Conservation (phyloP, 208 protist species). For the Crithidia acanthocephali region DNA sequence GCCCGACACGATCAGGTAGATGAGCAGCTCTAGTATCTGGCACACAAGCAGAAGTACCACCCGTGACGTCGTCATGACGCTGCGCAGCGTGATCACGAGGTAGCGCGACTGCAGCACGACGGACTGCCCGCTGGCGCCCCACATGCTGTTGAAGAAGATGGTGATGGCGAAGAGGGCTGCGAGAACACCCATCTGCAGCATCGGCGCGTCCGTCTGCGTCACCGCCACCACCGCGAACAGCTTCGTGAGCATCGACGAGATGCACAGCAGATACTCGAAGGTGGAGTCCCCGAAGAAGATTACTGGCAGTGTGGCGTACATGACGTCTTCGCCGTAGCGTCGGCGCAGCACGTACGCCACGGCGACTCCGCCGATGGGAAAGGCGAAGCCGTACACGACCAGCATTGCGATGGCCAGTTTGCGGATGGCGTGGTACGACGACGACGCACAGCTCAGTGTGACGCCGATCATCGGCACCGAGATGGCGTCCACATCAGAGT, state of each 20-base stretch:
- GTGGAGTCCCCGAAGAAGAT: constrained; percentile 29
- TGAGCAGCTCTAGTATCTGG: constrained; percentile 23
- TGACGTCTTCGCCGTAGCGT: constrained; percentile 33
- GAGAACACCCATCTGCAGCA: constrained; percentile 27
- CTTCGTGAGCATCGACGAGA: constrained; percentile 15
- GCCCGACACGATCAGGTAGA: constrained; percentile 22
- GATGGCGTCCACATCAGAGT: background rate
- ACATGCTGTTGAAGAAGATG: constrained; percentile 18
- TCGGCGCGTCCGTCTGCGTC: constrained; percentile 12
- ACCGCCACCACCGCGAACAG: constrained; percentile 14
- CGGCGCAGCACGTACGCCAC: background rate
- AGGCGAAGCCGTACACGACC: constrained; percentile 21
- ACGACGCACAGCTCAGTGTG: constrained; percentile 13
- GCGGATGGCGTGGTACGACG: constrained; percentile 13
- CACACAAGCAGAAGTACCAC: constrained; percentile 18
- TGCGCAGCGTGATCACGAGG: constrained; percentile 4
- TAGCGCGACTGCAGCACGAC: constrained; percentile 1
- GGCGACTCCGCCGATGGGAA: background rate
- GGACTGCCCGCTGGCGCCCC: constrained; percentile 2
- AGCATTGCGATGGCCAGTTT: constrained; percentile 21
- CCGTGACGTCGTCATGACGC: constrained; percentile 16
- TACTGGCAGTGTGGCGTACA: constrained; percentile 27
- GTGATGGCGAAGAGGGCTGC: constrained; percentile 13
- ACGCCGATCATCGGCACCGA: constrained; percentile 9
- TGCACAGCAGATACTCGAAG: constrained; percentile 21